Conservation (phyloP, 2,329 filamentous ascomycete genomes). For the Coniochaeta ligniaria region DNA sequence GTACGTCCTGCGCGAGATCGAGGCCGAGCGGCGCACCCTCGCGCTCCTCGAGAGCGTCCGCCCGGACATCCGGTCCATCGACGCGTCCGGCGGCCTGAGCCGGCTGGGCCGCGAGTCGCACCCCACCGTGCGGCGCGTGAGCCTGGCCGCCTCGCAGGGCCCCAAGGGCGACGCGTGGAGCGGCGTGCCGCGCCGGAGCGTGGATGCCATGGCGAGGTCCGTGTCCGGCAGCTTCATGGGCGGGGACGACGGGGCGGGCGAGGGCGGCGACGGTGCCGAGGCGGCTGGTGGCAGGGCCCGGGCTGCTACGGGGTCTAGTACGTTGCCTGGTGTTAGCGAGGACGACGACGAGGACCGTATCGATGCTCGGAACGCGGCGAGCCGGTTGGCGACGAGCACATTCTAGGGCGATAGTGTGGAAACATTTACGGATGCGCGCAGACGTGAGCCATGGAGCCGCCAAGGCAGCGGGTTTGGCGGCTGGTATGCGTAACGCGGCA, state of each 20-base stretch:
- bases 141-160: constrained; percentile 80
- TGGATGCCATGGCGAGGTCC: constrained; percentile 68
- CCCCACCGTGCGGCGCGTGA: constrained; percentile 62
- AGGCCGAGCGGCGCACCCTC: constrained; percentile 85
- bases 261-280: constrained; percentile 29
- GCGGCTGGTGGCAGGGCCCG: constrained; percentile 25
- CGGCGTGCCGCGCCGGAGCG: constrained; percentile 73
- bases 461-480: neutral
- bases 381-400: constrained; percentile 86
- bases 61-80: constrained; percentile 88
- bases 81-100: constrained; percentile 82
- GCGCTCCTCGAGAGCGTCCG: constrained; percentile 90
- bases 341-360: constrained; percentile 91
- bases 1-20: constrained; percentile 90
- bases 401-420: constrained; percentile 45
- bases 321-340: constrained; percentile 55
- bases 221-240: constrained; percentile 67
- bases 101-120: constrained; percentile 84
- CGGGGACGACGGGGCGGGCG: constrained; percentile 30
- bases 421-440: neutral
- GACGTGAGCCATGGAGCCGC: neutral
- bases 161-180: constrained; percentile 99
- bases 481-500: neutral
- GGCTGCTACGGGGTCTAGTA: neutral
- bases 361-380: constrained; percentile 92